Evolutionary conservation across 225 moss, liverwort and hornwort species (phyloP).

Genomic region (Polytrichum formosum): DNA sequence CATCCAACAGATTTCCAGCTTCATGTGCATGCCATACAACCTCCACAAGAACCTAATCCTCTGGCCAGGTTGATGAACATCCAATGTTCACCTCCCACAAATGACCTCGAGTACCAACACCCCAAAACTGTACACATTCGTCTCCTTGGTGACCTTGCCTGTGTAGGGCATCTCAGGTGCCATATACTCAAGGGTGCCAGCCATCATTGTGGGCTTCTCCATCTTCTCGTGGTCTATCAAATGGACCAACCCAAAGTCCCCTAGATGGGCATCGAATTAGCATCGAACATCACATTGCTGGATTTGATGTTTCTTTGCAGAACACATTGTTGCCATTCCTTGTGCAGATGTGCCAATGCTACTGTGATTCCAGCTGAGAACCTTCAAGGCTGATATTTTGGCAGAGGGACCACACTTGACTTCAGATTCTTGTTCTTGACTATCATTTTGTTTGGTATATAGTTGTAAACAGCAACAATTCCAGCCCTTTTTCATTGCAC

Average conservation of each 20-base stretch:
- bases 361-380: neutral
- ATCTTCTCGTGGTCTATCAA: constrained; percentile 23
- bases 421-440: too few relatives aligned
- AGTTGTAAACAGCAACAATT: constrained; percentile 23
- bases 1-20: too few relatives aligned
- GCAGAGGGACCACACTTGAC: neutral
- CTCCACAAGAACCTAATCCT: too few relatives aligned
- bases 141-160: neutral
- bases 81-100: too few relatives aligned
- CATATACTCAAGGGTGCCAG: constrained; percentile 43
- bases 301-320: constrained; percentile 7
- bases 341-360: constrained; percentile 4
- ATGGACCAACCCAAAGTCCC: constrained; percentile 31
- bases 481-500: constrained; percentile 47
- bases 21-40: too few relatives aligned
- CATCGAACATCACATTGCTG: constrained; percentile 16
- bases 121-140: too few relatives aligned
- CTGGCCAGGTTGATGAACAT: too few relatives aligned
- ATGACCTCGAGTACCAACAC: too few relatives aligned
- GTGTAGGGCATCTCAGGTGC: constrained; percentile 53
- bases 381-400: neutral
- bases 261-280: constrained; percentile 13
- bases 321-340: constrained; percentile 9
- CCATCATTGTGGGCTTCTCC: constrained; percentile 31
- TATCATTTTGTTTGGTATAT: neutral